Evolutionary conservation across 2,329 filamentous ascomycete genomes (phyloP).

Genomic region (Sarocladium brachiariae): DNA sequence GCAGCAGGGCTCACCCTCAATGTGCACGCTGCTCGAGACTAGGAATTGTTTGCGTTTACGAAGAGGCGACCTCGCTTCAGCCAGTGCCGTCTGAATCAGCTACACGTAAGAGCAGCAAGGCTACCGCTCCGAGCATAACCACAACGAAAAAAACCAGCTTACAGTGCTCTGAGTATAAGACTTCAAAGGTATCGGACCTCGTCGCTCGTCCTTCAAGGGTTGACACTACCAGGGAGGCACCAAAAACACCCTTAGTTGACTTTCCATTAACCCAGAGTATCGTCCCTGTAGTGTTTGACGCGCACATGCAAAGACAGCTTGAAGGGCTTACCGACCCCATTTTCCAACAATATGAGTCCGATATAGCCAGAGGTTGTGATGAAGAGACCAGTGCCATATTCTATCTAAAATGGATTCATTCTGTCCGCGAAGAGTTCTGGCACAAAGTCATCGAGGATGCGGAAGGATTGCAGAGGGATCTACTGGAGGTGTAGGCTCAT

Average conservation of each 20-base stretch:
- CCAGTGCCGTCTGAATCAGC: too few relatives aligned
- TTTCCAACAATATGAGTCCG: constrained; percentile 27
- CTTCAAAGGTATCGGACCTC: too few relatives aligned
- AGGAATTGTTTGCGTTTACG: background rate
- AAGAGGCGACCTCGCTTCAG: too few relatives aligned
- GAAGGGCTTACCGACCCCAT: constrained; percentile 19
- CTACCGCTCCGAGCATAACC: too few relatives aligned
- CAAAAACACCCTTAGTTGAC: too few relatives aligned
- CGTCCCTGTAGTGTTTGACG: constrained; percentile 19
- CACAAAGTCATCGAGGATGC: background rate
- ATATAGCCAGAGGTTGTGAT: constrained; percentile 19
- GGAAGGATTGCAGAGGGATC: background rate
- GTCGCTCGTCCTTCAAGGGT: too few relatives aligned
- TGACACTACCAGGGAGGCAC: too few relatives aligned
- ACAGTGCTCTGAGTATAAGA: too few relatives aligned
- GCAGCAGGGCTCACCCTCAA: background rate
- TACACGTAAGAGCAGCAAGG: too few relatives aligned
- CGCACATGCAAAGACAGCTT: constrained; percentile 19
- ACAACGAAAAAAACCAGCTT: too few relatives aligned
- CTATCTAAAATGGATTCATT: constrained; percentile 23
- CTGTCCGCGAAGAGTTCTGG: constrained; percentile 25
- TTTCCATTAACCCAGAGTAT: background rate
- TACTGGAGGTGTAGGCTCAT: background rate
- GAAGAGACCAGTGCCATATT: constrained; percentile 19
- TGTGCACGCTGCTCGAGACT: background rate